Base-by-base conservation (phyloP, 805 yeast genomes). In the Zygosaccharomyces pseudorouxii region DNA sequence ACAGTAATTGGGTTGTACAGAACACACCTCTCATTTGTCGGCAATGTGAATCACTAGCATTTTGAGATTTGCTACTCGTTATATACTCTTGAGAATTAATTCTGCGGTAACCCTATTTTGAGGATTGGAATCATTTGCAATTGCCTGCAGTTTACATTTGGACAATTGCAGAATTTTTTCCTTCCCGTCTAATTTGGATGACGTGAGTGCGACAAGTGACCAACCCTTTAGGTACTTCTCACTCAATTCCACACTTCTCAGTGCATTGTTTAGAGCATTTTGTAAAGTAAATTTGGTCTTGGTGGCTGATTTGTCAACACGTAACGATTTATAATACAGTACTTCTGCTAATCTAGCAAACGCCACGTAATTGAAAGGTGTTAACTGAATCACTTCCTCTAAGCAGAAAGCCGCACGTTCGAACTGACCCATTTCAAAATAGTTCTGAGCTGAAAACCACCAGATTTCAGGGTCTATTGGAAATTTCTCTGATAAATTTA, bases 1-100 rank as follows among this genome's bases (percentile, higher is more conserved):
- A 92, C 63, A 77, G 84, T 25, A 81, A 86, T 62, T 92, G 97
- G 97, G 89, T 92, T 8, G 75, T 86, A 10, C 75, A 75, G 42
- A 75, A 79, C 51, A 70, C 80, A 25, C 84, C 84, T 0, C 70
- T 78, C 22, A 55, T 69, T n/a, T 64, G 58, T 19, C 65, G 69
- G 37, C 59, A 59, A 46, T 63, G 68, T 38, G 77, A 74, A 47
- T 49, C 58, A 10, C 38, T 67, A 14, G 42, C 44, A 39, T 56
- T 65, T 20, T 39, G 51, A 29, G 39, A 48, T 19, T 22, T 27
- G 30, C 18, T 25, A 27, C 5, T 45, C 25, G 29, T 45, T 46
- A 50, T 30, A 57, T 41, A 27, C 51, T 47, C n/a, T 51, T 47
- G 22, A 62, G 47, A 16, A 65, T 51, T 38, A 59, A 51, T 44